A percentile compares a stretch with the other conserved stretches of the same genome.
These are phyloP conservation scores for Acacia concinna DNA, from an alignment of 331 rosid genomes.

Conservation along the genomic window DNA sequence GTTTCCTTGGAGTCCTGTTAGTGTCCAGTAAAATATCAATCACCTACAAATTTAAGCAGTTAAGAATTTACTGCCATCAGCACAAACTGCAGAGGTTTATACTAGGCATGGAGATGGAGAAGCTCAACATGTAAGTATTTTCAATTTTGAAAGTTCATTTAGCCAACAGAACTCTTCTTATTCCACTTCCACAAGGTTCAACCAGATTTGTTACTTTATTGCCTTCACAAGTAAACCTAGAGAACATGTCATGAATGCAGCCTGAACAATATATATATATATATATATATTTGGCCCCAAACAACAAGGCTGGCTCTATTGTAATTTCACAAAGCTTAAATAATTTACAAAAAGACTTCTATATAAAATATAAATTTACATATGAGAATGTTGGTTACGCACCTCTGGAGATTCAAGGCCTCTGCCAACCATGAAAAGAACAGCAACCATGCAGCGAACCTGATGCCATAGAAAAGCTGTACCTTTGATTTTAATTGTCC, in stretches of 20 bases:
- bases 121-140: slow-evolving; percentile 7
- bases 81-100: background rate
- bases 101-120: background rate
- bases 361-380: background rate
- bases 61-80: background rate
- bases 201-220: background rate
- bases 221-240: slow-evolving; percentile 17
- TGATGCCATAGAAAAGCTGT: slow-evolving; percentile 99
- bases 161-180: background rate
- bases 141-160: slow-evolving; percentile 1
- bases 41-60: slow-evolving; percentile 54
- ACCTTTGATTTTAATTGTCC: slow-evolving; percentile 76
- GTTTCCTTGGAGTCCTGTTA: slow-evolving; percentile 63
- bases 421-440: slow-evolving; percentile 83
- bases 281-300: background rate
- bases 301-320: background rate
- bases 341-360: background rate
- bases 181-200: slow-evolving; percentile 5
- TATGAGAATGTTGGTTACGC: slow-evolving; percentile 36
- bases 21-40: slow-evolving; percentile 69
- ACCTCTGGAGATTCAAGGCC: slow-evolving; percentile 90
- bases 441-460: slow-evolving; percentile 91
- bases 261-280: slow-evolving; percentile 3
- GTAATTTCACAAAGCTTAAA: slow-evolving; percentile 10
- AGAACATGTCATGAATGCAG: background rate